Evolutionary conservation across 768 basidiomycete species (phyloP).

Genomic region (Lentinula boryana): DNA sequence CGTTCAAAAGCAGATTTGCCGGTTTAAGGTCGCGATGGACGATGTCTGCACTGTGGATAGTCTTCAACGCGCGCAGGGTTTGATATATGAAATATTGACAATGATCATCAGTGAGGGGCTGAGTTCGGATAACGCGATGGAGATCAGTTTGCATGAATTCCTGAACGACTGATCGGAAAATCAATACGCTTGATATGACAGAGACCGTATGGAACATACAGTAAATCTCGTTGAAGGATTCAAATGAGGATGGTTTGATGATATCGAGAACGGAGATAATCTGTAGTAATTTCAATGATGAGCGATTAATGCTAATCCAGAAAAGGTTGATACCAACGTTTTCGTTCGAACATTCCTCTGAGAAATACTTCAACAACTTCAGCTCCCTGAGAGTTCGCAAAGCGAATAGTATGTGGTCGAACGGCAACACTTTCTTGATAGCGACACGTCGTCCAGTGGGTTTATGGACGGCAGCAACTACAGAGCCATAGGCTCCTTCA

Average conservation of each 20-base stretch:
- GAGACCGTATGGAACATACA: slow-evolving; percentile 32
- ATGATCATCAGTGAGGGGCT: slow-evolving; percentile 83
- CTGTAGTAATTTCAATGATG: slow-evolving; percentile 28
- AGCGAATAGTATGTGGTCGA: slow-evolving; percentile 91
- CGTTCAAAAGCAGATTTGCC: slow-evolving; percentile 82
- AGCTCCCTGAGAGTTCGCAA: slow-evolving; percentile 86
- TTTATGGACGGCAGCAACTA: slow-evolving; percentile 82
- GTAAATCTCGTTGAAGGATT: slow-evolving; percentile 85
- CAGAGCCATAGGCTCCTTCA: slow-evolving; percentile 88
- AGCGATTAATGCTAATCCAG: background rate
- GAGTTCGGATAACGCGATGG: slow-evolving; percentile 87
- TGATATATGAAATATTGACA: slow-evolving; percentile 84
- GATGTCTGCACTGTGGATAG: slow-evolving; percentile 83
- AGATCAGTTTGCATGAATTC: slow-evolving; percentile 90
- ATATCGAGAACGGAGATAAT: slow-evolving; percentile 93
- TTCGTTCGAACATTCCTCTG: slow-evolving; percentile 73
- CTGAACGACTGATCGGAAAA: slow-evolving; percentile 53
- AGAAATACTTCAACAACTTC: slow-evolving; percentile 84
- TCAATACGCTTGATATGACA: background rate
- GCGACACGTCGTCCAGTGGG: slow-evolving; percentile 82
- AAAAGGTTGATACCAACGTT: slow-evolving; percentile 42
- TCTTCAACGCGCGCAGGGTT: slow-evolving; percentile 81
- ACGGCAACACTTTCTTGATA: slow-evolving; percentile 93
- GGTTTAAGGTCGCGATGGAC: slow-evolving; percentile 79
- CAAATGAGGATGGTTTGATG: slow-evolving; percentile 69